Evolutionary conservation across 805 yeast genomes (phyloP).

Genomic region (Yarrowia sp.): DNA sequence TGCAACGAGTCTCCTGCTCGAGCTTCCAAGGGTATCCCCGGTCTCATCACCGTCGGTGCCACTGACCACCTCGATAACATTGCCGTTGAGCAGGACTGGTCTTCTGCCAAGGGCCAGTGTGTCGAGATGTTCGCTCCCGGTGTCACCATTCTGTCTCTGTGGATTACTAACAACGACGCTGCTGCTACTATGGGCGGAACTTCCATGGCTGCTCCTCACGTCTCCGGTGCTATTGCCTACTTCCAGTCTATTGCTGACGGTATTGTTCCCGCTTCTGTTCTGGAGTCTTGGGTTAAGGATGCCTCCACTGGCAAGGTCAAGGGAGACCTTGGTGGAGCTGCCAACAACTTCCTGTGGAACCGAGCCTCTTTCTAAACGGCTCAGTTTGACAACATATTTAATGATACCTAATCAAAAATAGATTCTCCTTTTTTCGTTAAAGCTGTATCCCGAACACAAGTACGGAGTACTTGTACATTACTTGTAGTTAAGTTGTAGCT

Average conservation of each 20-base stretch:
- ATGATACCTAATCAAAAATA: constrained; percentile 17
- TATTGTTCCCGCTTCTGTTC: constrained; percentile 3
- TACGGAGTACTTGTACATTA: background rate
- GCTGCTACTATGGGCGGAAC: constrained; percentile 71
- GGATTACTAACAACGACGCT: constrained; percentile 46
- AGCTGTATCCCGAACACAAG: too few relatives aligned
- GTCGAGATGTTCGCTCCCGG: constrained; percentile 98
- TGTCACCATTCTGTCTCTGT: constrained; percentile 73
- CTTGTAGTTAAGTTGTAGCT: background rate
- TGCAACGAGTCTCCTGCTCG: constrained; percentile 29
- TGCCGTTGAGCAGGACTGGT: constrained; percentile 1
- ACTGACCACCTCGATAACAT: constrained; percentile 29
- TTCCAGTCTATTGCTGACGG: constrained; percentile 47
- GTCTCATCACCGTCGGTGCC: constrained; percentile 34
- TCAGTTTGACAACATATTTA: constrained; percentile 20
- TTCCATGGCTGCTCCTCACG: constrained; percentile 98
- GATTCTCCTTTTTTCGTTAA: background rate
- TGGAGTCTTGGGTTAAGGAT: constrained; percentile 25
- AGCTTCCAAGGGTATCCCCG: constrained; percentile 2
- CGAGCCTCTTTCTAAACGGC: constrained; percentile 19
- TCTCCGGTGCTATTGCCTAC: constrained; percentile 89
- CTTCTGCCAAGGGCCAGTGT: constrained; percentile 67
- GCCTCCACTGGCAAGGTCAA: constrained; percentile 1
- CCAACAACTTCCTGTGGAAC: constrained; percentile 24
- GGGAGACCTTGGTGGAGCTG: constrained; percentile 26